Evolutionary conservation across 179 eudicot genomes (phyloP), one percentile per base, ranked within the genome.

Genomic region (Silene vulgaris): DNA sequence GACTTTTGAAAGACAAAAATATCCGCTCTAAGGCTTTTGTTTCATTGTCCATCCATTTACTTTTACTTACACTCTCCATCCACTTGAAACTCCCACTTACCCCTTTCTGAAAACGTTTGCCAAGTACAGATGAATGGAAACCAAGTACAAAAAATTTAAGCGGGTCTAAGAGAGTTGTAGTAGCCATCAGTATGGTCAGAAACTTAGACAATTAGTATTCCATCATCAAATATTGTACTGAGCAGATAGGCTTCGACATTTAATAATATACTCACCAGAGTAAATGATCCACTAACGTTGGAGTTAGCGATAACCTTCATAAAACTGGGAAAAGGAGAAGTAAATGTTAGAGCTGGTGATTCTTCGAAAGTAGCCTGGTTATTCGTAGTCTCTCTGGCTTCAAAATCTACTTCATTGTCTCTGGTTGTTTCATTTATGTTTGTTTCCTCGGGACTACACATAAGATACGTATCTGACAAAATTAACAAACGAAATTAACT

Each of bases 221-320:
- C 29, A 5, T 3, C 65, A 56, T 9, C 61, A 60, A 14, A 60
- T 17, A 20, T 60, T 60, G 26, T 60, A 60, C 65, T 0, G 26
- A 28, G 69, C 19, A 64, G 37, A 67, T 37, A 67, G 17, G 12
- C 50, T 35, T 17, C 3, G 17, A 69, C 59, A 54, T 45, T 16
- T 13, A 43, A 23, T 29, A 9, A 73, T 1, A 45, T 63, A 76
- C 98, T 86, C 79, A 89, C 98, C 91, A 94, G 80, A 21, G 95
- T 84, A 79, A 52, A 87, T 37, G 90, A 86, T 43, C 90, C 88
- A 76, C 91, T 82, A 50, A 87, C 81, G 76, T 91, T 91, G 82
- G 90, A 91, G 81, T 76, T 81, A 76, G 77, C 88, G 91, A 94
- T 91, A 78, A 89, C 84, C 72, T 88, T 89, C 75, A 83, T 87